Evolutionary conservation across 2,329 filamentous ascomycete genomes (phyloP).

Genomic region (Diaporthe amygdali): DNA sequence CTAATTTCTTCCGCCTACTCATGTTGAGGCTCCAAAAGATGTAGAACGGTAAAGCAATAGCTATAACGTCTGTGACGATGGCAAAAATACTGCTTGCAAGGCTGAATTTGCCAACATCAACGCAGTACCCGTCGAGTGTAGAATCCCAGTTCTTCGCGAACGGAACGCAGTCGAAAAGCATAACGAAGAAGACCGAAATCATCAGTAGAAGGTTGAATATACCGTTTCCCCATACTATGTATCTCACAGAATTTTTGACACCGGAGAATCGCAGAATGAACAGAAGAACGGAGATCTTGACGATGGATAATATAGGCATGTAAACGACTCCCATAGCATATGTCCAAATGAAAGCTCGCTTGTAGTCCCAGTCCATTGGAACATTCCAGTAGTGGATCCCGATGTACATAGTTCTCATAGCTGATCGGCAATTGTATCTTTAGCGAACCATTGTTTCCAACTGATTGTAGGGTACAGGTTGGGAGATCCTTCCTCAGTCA

Average conservation of each 20-base stretch:
- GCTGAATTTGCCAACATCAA: constrained; percentile 33
- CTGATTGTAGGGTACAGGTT: no score
- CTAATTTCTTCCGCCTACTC: constrained; percentile 41
- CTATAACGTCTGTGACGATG: constrained; percentile 32
- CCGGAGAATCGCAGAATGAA: constrained; percentile 39
- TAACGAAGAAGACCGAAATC: constrained; percentile 42
- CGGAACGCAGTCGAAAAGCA: constrained; percentile 46
- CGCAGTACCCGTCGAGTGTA: constrained; percentile 32
- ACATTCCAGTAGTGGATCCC: not conserved
- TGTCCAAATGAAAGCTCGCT: constrained; percentile 28
- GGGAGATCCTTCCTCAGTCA: no score
- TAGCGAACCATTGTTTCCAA: not conserved
- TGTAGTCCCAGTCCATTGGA: not conserved
- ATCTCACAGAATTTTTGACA: constrained; percentile 32
- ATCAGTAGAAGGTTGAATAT: constrained; percentile 37
- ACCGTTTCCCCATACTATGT: constrained; percentile 31
- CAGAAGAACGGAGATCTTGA: constrained; percentile 39
- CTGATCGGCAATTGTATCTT: not conserved
- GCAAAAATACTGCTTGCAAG: constrained; percentile 33
- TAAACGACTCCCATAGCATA: constrained; percentile 36
- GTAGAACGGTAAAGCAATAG: constrained; percentile 40
- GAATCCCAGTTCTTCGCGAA: constrained; percentile 33
- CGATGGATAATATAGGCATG: constrained; percentile 39
- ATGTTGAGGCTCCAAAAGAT: constrained; percentile 48
- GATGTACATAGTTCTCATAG: not conserved